These are phyloP conservation scores for Leccinum longicurvipes DNA, from an alignment of 768 basidiomycete species.

Conservation along the genomic window DNA sequence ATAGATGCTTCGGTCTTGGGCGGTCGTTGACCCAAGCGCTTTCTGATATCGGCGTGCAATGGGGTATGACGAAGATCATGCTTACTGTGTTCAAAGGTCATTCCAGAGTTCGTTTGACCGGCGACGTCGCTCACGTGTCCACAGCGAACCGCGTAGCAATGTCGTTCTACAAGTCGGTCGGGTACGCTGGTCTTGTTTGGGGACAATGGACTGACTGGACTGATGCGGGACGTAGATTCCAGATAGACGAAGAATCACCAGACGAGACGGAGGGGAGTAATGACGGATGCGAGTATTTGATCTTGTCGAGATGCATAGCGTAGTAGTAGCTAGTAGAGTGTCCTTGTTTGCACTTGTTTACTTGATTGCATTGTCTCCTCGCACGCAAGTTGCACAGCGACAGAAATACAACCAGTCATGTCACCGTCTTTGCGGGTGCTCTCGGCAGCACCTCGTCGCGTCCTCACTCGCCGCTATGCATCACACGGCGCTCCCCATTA, in stretches of 20 bases:
- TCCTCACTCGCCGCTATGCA: constrained; percentile 47
- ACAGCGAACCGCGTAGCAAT: constrained; percentile 45
- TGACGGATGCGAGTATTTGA: constrained; percentile 37
- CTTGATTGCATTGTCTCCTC: background rate
- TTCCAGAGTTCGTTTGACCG: background rate
- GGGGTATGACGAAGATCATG: constrained; percentile 65
- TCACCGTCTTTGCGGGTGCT: constrained; percentile 46
- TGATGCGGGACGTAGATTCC: constrained; percentile 43
- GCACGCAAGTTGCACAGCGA: background rate
- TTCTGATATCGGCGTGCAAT: constrained; percentile 45
- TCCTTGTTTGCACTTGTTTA: constrained; percentile 28
- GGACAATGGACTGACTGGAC: background rate
- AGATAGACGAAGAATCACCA: constrained; percentile 52
- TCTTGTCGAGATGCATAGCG: constrained; percentile 31
- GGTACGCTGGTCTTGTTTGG: constrained; percentile 38
- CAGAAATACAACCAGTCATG: constrained; percentile 30
- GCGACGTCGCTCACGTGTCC: constrained; percentile 6
- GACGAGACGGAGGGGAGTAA: constrained; percentile 29
- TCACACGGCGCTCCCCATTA: constrained; percentile 80
- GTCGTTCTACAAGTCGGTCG: constrained; percentile 51
- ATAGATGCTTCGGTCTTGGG: constrained; percentile 58
- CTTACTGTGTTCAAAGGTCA: constrained; percentile 78
- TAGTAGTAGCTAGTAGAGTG: too few species aligned
- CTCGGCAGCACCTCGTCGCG: constrained; percentile 18
- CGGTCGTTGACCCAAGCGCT: constrained; percentile 49